Percentiles rank a stretch among this genome's conserved stretches.
Conservation (phyloP, 208 protist species). For the Leishmania major region DNA sequence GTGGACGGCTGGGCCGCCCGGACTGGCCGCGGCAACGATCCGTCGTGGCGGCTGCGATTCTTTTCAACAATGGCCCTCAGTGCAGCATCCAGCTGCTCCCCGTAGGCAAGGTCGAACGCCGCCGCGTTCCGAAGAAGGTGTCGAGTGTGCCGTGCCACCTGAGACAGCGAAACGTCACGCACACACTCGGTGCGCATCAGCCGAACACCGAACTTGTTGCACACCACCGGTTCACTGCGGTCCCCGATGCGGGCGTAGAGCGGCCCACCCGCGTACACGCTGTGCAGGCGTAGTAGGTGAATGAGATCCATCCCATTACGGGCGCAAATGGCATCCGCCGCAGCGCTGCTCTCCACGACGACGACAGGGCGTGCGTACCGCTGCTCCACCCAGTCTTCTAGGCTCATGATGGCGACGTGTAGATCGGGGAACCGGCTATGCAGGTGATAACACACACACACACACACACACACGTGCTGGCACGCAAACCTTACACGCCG, state of each 20-base stretch:
- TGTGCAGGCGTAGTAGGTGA: slow-evolving; percentile 78
- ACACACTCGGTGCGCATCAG: slow-evolving; percentile 72
- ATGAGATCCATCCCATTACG: slow-evolving; percentile 72
- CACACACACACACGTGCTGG: neutral
- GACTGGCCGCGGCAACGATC: slow-evolving; percentile 30
- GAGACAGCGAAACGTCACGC: slow-evolving; percentile 34
- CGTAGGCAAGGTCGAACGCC: slow-evolving; percentile 69
- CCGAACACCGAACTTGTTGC: slow-evolving; percentile 72
- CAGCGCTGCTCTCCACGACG: slow-evolving; percentile 53
- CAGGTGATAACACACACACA: slow-evolving; percentile 1
- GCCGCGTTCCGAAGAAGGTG: slow-evolving; percentile 39
- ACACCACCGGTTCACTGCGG: slow-evolving; percentile 45
- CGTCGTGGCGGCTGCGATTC: slow-evolving; percentile 28
- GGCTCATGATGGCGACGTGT: slow-evolving; percentile 16
- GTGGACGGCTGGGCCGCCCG: neutral
- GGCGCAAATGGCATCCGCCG: slow-evolving; percentile 43
- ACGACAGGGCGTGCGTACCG: slow-evolving; percentile 78
- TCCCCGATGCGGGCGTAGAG: slow-evolving; percentile 55
- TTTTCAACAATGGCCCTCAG: slow-evolving; percentile 45
- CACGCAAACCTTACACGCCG: neutral
- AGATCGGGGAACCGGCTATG: neutral
- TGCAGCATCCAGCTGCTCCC: slow-evolving; percentile 71
- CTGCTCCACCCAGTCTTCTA: slow-evolving; percentile 63
- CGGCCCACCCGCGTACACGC: slow-evolving; percentile 37
- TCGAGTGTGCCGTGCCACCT: slow-evolving; percentile 40